These are phyloP conservation scores for Xylariales sp. DNA, from an alignment of 2,329 filamentous ascomycete species.

Conservation along the genomic window DNA sequence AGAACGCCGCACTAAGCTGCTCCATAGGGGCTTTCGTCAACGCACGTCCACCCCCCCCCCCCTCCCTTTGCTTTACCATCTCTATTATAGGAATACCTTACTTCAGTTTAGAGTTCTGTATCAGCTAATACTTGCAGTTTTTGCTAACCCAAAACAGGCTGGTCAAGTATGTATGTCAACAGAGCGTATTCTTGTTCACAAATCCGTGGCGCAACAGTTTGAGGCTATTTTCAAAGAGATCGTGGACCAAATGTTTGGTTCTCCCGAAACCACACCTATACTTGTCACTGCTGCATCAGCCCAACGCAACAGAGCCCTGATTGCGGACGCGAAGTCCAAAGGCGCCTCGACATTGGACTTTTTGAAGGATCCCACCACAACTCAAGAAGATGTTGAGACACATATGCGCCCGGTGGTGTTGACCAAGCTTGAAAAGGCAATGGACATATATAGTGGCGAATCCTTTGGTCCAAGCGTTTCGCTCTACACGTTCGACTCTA, in stretches of 20 bases:
- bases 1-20: constrained; percentile 32
- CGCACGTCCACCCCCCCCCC: too few species aligned
- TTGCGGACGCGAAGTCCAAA: not conserved
- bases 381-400: too few species aligned
- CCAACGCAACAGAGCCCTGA: not conserved
- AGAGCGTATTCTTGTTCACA: constrained; percentile 24
- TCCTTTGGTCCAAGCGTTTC: constrained; percentile 59
- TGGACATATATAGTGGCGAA: constrained; percentile 57
- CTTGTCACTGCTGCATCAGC: not conserved
- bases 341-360: constrained; percentile 1
- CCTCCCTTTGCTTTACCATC: too few species aligned
- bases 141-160: constrained; percentile 15
- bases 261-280: not conserved
- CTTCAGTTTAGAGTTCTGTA: not conserved
- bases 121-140: not conserved
- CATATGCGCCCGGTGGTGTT: too few species aligned
- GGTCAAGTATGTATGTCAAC: constrained; percentile 31
- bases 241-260: not conserved
- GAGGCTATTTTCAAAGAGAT: constrained; percentile 7
- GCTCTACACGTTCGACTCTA: constrained; percentile 46
- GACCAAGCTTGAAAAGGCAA: constrained; percentile 48
- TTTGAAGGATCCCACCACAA: constrained; percentile 45
- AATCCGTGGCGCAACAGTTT: constrained; percentile 6
- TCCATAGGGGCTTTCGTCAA: too few species aligned
- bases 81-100: too few species aligned